These are phyloP conservation scores for Tetrahymena malaccensis DNA, from an alignment of 73 alveolate species.

Conservation along the genomic window DNA sequence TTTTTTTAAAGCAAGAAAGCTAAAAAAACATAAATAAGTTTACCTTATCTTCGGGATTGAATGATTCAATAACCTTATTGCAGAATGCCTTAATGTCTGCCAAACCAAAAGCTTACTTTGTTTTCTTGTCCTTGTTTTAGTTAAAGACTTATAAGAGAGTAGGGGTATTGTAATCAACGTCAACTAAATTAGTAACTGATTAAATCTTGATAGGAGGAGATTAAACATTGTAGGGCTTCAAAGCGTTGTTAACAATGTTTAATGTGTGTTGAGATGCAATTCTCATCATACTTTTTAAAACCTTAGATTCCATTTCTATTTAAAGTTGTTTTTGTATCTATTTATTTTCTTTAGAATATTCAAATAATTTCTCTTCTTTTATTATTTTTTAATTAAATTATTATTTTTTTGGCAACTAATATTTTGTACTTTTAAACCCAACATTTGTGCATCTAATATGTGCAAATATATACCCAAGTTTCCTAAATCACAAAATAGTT, in stretches of 20 bases:
- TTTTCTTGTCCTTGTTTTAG: not conserved
- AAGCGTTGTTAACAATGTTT: not conserved
- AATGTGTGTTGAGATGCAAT: not conserved
- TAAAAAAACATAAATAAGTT: no score
- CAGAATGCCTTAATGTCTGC: not conserved
- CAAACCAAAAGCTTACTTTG: not conserved
- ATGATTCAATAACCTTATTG: not conserved
- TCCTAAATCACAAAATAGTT: not conserved
- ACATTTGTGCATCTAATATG: not conserved
- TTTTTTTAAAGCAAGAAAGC: no score
- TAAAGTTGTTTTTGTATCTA: not conserved
- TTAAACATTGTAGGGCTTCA: not conserved
- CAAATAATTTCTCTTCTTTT: not conserved
- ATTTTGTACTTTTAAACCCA: not conserved
- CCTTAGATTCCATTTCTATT: not conserved
- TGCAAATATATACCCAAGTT: not conserved
- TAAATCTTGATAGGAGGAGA: not conserved
- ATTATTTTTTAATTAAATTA: not conserved
- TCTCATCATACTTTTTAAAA: not conserved
- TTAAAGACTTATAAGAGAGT: not conserved
- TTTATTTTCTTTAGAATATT: not conserved
- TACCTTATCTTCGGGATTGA: not conserved
- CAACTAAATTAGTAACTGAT: not conserved
- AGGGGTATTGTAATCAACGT: not conserved
- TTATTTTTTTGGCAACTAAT: not conserved